Evolutionary conservation across 768 basidiomycete genomes (phyloP), one percentile per base, ranked within the genome.

Genomic region (Tylopilus intermedius): DNA sequence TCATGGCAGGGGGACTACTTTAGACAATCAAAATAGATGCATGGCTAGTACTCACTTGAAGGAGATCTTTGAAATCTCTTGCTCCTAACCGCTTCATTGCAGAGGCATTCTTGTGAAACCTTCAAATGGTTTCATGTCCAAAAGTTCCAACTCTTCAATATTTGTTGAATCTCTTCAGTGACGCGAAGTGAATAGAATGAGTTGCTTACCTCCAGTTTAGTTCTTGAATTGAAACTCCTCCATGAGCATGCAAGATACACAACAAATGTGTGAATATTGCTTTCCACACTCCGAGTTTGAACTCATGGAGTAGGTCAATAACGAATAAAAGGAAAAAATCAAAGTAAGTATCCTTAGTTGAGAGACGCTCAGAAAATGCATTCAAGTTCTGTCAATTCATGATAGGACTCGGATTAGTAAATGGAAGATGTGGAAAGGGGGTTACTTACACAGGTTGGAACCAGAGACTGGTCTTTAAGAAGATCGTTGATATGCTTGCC

Each of bases 61-160:
- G 32, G 4, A 75, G 51, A 44, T 76, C 74, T 30, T 76, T 69
- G 45, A 66, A 76, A 38, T 77, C 72, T 8, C 63, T 56, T 0
- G 70, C 75, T 3, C 69, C 38, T 18, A 7, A 9, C 15, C n/a
- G n/a, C 8, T n/a, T 38, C n/a, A 18, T 38, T 30, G 30, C 30
- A 10, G 30, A 30, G 7, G 30, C 30, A 30, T 30, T 30, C 30
- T 30, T 30, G 30, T 30, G 30, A 6, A 30, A 30, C 9, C 30
- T 30, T 30, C 30, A 8, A 10, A 30, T 30, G 7, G 30, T 30
- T 30, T 6, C 30, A 2, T 3, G 7, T 30, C 30, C 30, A 30
- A 30, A 30, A 8, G 30, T 30, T 8, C 30, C 9, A 2, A n/a
- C 5, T 3, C 2, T 30, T 30, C 30, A 6, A 8, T 30, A 30